Evolutionary conservation across 768 basidiomycete genomes (phyloP), one percentile per base, ranked within the genome.

Genomic region (Collybiopsis luxurians): DNA sequence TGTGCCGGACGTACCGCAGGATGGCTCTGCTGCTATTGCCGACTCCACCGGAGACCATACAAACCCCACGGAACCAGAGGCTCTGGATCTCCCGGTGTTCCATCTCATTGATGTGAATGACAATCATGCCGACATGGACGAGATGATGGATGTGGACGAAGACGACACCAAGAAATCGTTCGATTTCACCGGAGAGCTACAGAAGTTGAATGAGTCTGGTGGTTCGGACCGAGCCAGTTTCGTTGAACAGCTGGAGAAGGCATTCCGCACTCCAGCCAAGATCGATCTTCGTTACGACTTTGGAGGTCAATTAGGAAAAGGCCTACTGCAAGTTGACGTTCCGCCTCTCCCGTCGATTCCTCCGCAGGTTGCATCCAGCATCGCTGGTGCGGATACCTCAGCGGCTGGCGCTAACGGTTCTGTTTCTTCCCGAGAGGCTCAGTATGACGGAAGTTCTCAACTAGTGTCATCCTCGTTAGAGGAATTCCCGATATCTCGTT

Each of bases 141-240:
- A 75, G 19, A 70, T 69, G 21, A 75, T 59, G 2, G 53, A 66
- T 36, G 72, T 74, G 12, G 76, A 76, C 0, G 84, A 85, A 53
- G 81, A 82, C 52, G 82, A 87, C 60, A 92, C 90, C 0, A 90
- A 86, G 72, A 87, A 81, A 63, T 88, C 85, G 1, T 93, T 92
- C 59, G 90, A 93, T 64, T 93, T 92, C 64, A 93, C 91, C 0
- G 88, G 86, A 38, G 91, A 92, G 67, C 69, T 92, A 52, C 72
- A 79, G 68, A 84, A 74, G 63, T 75, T 92, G 48, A 85, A 87
- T 53, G 85, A 89, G 61, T 85, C 83, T 5, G 86, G 87, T 31
- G 88, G 64, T 1, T 85, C 84, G 1, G 84, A 90, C 64, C 73
- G 89, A 10, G 75, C 69, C 12, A 92, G 90, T 69, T 93, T 93